Conservation (phyloP, 768 basidiomycete species). For the Udeniomyces megalosporus region DNA sequence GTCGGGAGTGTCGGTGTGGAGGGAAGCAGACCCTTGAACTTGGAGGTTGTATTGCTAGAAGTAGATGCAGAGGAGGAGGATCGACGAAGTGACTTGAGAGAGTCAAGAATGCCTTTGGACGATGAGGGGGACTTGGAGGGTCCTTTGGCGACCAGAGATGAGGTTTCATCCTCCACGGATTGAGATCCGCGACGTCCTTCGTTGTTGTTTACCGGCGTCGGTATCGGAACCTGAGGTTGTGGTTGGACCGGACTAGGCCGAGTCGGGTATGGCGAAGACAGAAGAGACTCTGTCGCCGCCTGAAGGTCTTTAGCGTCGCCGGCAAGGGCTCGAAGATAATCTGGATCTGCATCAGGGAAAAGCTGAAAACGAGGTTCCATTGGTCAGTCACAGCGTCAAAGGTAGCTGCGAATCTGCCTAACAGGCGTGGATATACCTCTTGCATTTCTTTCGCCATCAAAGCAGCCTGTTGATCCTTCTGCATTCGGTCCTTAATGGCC, state of each 20-base stretch:
- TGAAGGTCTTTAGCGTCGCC: not conserved
- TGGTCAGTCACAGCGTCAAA: constrained; percentile 38
- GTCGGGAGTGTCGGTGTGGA: not conserved
- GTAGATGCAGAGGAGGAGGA: not conserved
- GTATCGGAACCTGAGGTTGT: not conserved
- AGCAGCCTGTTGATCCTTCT: constrained; percentile 41
- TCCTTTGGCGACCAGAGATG: constrained; percentile 6
- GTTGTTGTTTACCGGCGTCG: not conserved
- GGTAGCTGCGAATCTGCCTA: constrained; percentile 45
- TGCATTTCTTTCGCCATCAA: constrained; percentile 56
- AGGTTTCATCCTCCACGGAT: too few relatives aligned
- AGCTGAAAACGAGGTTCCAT: not conserved
- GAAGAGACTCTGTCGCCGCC: constrained; percentile 14
- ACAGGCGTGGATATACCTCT: constrained; percentile 50
- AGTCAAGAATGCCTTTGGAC: not conserved
- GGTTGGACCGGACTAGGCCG: not conserved
- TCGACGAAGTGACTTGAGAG: not conserved
- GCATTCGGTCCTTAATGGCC: constrained; percentile 34
- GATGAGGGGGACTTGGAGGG: not conserved
- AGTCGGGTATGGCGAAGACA: constrained; percentile 10
- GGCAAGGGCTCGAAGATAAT: constrained; percentile 10
- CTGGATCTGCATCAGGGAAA: constrained; percentile 22
- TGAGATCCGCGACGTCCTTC: not conserved
- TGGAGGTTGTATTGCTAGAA: not conserved
- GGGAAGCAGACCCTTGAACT: not conserved